Percentiles rank a stretch among this genome's conserved stretches.
These are phyloP conservation scores for Boletellus ananas DNA, from an alignment of 768 basidiomycete genomes.

Conservation along the genomic window DNA sequence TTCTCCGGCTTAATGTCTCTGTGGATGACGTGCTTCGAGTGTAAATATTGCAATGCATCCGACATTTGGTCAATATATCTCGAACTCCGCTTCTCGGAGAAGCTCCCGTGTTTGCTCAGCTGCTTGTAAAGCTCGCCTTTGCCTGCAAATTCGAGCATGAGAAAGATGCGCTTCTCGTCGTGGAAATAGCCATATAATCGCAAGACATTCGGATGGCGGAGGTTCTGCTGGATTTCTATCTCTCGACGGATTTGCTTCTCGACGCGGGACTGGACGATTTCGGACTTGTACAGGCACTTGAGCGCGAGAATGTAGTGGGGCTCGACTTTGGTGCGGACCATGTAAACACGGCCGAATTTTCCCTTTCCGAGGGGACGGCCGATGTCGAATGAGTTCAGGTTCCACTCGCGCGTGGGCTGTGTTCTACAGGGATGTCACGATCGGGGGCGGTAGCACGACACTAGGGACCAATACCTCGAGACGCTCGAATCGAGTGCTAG, in stretches of 20 bases:
- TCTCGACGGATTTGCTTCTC: slow-evolving; percentile 97
- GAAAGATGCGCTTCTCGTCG: slow-evolving; percentile 94
- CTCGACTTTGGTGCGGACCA: slow-evolving; percentile 87
- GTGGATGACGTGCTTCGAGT: slow-evolving; percentile 96
- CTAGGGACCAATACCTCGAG: slow-evolving; percentile 46
- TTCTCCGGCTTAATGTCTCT: slow-evolving; percentile 99
- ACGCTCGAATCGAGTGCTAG: slow-evolving; percentile 83
- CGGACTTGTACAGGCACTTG: slow-evolving; percentile 95
- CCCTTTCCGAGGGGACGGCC: slow-evolving; percentile 97
- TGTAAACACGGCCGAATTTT: slow-evolving; percentile 98
- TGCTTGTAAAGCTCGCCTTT: slow-evolving; percentile 98
- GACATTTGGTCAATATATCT: slow-evolving; percentile 98
- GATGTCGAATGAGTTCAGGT: slow-evolving; percentile 84
- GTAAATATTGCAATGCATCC: slow-evolving; percentile 88
- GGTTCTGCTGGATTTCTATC: slow-evolving; percentile 96
- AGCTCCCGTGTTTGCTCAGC: slow-evolving; percentile 78
- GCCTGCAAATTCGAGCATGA: slow-evolving; percentile 97
- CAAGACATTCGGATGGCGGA: slow-evolving; percentile 92
- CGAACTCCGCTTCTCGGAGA: slow-evolving; percentile 83
- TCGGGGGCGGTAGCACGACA: neutral
- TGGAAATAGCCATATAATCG: slow-evolving; percentile 97
- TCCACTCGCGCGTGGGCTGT: slow-evolving; percentile 81
- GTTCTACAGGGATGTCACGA: slow-evolving; percentile 37
- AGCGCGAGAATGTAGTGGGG: slow-evolving; percentile 94
- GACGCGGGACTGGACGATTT: slow-evolving; percentile 85